Percentiles rank a stretch among this genome's conserved stretches.
These are phyloP conservation scores for Coffea humblotiana DNA, from an alignment of 305 asterid genomes.

Conservation along the genomic window DNA sequence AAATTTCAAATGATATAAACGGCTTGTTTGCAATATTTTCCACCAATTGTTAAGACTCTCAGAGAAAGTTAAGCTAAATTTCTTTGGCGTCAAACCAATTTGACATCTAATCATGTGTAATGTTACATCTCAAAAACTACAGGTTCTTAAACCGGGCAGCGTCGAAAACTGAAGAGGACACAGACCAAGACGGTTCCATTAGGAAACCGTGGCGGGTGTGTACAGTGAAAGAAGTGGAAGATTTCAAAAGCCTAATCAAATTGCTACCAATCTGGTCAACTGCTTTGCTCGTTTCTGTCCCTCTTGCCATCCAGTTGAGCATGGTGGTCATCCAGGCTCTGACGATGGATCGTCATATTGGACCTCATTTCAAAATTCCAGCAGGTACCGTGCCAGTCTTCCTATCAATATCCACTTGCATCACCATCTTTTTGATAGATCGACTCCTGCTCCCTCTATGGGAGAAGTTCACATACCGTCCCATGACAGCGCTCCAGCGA, in stretches of 20 bases:
- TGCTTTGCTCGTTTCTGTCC: constrained; percentile 31
- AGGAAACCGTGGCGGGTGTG: constrained; percentile 45
- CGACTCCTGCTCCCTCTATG: constrained; percentile 25
- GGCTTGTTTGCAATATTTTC: background rate
- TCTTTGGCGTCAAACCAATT: no score
- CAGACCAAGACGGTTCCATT: constrained; percentile 23
- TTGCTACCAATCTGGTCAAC: constrained; percentile 59
- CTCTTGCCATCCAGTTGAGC: constrained; percentile 38
- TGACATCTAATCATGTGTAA: background rate
- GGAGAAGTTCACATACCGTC: background rate
- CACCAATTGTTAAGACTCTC: background rate
- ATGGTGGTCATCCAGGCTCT: constrained; percentile 44
- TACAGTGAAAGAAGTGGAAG: constrained; percentile 66
- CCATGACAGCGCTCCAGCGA: constrained; percentile 51
- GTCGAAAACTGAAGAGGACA: constrained; percentile 45
- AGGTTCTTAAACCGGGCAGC: constrained; percentile 80
- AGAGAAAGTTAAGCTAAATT: background rate
- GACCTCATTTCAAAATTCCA: constrained; percentile 54
- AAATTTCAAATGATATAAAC: no score
- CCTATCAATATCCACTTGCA: constrained; percentile 48
- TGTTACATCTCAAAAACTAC: background rate
- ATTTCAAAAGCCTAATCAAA: constrained; percentile 54
- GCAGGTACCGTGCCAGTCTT: constrained; percentile 65
- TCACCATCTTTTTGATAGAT: constrained; percentile 45
- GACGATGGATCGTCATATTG: constrained; percentile 57